Base-by-base conservation (phyloP, 1,284 basidiomycete genomes). In the Cutaneotrichosporon spelunceum region DNA sequence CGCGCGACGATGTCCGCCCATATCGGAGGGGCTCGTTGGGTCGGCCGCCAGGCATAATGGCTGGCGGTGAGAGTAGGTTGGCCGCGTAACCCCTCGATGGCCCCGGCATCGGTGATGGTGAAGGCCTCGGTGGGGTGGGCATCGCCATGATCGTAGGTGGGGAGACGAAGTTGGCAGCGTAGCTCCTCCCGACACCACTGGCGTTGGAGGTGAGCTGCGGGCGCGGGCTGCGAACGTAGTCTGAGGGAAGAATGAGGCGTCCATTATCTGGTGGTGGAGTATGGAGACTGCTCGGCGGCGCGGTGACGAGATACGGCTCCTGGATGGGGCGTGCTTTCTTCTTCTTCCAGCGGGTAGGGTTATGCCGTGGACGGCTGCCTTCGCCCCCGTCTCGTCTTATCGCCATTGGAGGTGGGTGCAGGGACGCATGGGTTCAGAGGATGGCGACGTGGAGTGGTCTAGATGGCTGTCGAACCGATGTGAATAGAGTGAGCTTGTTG, bases 281-380 rank as follows among this genome's bases (percentile, higher is more conserved):
- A 6, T 53, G 48, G 1, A 74, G 53, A 2, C 74, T 70, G 26
- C 26, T 29, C 6, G 66, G 67, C 21, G 76, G 76, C 21, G 76
- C 76, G 19, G 69, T 53, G 42, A 73, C 76, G 21, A 78, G 70
- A 64, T 74, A 78, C 21, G 76, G 76, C 47, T 65, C 36, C 1
- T 74, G 71, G 16, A 76, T 63, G 1, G 39, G 70, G 68, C 11
- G 66, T 23, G 54, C 24, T 56, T 68, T 71, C 63, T 72, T 74
- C 61, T 73, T n/a, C 34, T 53, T 53, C 34, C 34, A 34, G 39
- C 39, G 39, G 39, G 39, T 42, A 7, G 39, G 39, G 16, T 16
- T n/a, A 19, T 19, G 19, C 16, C 39, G 39, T 4, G 39, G 19
- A n/a, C 39, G 39, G 39, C 39, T 42, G 39, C 39, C 39, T 19